Percentiles rank a stretch among this genome's conserved stretches.
These are phyloP conservation scores for Vanrija sp. DNA, from an alignment of 1,284 basidiomycete species.

Conservation along the genomic window DNA sequence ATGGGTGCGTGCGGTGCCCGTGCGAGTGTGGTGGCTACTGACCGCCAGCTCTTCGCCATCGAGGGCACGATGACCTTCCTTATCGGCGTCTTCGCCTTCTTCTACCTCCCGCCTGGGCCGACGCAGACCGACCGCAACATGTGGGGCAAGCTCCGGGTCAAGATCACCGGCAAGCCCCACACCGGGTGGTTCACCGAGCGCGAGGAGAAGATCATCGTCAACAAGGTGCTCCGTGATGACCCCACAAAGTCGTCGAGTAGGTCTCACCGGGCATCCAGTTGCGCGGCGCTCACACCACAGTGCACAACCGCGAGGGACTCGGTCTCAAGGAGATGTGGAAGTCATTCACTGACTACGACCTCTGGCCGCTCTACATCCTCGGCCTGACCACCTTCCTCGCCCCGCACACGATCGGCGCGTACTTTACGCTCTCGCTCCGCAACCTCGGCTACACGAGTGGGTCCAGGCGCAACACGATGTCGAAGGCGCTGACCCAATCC, in stretches of 20 bases:
- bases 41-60: constrained; percentile 24
- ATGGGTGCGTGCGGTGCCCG: constrained; percentile 37
- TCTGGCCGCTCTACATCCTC: constrained; percentile 49
- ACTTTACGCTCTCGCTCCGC: constrained; percentile 25
- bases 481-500: too few species aligned
- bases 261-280: too few species aligned
- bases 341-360: constrained; percentile 46
- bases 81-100: constrained; percentile 39
- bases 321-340: constrained; percentile 24
- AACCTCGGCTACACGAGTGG: constrained; percentile 34
- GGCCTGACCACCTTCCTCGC: constrained; percentile 19
- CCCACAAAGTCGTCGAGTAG: constrained; percentile 43
- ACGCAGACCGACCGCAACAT: constrained; percentile 35
- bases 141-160: constrained; percentile 18
- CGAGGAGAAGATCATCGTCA: constrained; percentile 52
- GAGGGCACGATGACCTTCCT: constrained; percentile 39
- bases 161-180: constrained; percentile 20
- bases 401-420: constrained; percentile 29
- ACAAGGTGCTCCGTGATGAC: constrained; percentile 51
- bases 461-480: too few species aligned
- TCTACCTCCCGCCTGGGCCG: constrained; percentile 42
- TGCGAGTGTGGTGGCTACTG: constrained; percentile 16
- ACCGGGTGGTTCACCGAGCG: constrained; percentile 49
- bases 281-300: constrained; percentile 40
- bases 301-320: constrained; percentile 52